Conservation (phyloP, 148 eudicot genomes). For the Rhododendron ovatum region DNA sequence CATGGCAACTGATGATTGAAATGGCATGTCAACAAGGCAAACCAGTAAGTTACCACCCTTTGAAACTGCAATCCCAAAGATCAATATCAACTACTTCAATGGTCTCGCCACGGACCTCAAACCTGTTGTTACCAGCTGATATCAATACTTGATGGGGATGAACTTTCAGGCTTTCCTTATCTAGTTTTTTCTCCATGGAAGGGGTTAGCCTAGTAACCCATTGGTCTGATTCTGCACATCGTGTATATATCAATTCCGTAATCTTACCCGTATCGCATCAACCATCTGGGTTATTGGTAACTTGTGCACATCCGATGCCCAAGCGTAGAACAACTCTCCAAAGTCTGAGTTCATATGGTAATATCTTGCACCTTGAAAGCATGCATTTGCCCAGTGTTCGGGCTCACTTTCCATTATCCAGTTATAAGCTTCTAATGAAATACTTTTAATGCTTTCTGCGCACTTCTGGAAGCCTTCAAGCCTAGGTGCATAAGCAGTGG, state of each 20-base stretch:
- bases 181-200: slow-evolving; percentile 71
- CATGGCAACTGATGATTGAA: slow-evolving; percentile 55
- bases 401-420: slow-evolving; percentile 80
- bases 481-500: slow-evolving; percentile 65
- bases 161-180: slow-evolving; percentile 54
- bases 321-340: slow-evolving; percentile 71
- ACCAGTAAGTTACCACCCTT: slow-evolving; percentile 80
- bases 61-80: slow-evolving; percentile 72
- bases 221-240: slow-evolving; percentile 47
- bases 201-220: slow-evolving; percentile 85
- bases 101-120: slow-evolving; percentile 80
- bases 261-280: slow-evolving; percentile 72
- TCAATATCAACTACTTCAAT: slow-evolving; percentile 69
- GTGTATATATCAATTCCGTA: slow-evolving; percentile 52
- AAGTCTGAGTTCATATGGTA: slow-evolving; percentile 76
- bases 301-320: slow-evolving; percentile 89
- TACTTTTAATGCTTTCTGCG: slow-evolving; percentile 59
- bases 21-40: slow-evolving; percentile 86
- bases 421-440: slow-evolving; percentile 78
- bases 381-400: slow-evolving; percentile 77
- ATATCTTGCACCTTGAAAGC: slow-evolving; percentile 72
- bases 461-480: slow-evolving; percentile 57
- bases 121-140: slow-evolving; percentile 37
- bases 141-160: slow-evolving; percentile 53
- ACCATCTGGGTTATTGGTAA: slow-evolving; percentile 97